Evolutionary conservation across 176 grass and related monocot species (phyloP), one percentile per base, ranked within the genome.

Genomic region (Eragrostis nindensis): DNA sequence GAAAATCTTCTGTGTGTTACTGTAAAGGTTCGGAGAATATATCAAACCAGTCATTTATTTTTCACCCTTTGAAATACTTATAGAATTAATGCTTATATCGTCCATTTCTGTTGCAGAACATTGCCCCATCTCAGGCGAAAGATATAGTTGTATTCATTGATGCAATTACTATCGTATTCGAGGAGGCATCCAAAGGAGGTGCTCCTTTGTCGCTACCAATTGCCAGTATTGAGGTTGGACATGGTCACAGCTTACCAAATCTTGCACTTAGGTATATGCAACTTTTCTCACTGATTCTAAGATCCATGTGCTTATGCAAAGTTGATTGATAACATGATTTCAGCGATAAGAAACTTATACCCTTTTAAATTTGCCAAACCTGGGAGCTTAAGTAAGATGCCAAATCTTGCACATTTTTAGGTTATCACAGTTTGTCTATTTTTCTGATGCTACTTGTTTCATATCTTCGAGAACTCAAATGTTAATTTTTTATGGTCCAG

Each of bases 61-160:
- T 52, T 83, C 45, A 36, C 9, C 3, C 17, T 57, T 24, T 79
- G 53, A 41, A 66, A 75, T 67, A 74, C 1, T 70, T 82, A 62
- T 11, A 75, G 48, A 43, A 26, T 56, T 75, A 74, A 69, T 78
- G 48, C 26, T 85, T 83, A 32, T 55, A 67, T 85, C 11, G 44
- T 84, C 36, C 71, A 80, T 62, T 91, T 68, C 36, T 77, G 64
- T 59, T 78, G 75, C 82, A 99, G 96, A 99, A 95, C 87, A 91
- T 99, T 56, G 84, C 88, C 77, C 96, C 96, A 74, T 82, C 39
- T 46, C 88, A 93, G 90, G 76, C 81, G 45, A 82, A 92, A 85
- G 92, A 99, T 79, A 86, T 99, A 75, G 52, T 93, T 84, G 94
- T 99, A 70, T 95, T 88, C 60, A 44, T 99, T 79, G 93, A 99